Evolutionary conservation across 1,284 basidiomycete species (phyloP).

Genomic region (Sporisorium exsertum): DNA sequence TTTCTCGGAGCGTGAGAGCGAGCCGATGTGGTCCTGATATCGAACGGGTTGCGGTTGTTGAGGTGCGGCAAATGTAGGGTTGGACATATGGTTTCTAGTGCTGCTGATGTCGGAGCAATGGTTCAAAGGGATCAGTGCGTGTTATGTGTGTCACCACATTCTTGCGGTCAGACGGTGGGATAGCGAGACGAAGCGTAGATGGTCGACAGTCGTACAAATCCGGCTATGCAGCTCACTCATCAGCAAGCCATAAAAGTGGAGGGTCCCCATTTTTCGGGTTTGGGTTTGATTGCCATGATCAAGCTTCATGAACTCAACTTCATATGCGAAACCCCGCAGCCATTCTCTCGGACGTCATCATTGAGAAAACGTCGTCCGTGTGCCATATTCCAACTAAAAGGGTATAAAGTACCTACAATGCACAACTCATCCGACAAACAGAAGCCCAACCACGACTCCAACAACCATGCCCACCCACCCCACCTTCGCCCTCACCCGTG

Average conservation of each 20-base stretch:
- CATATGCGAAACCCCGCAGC: background rate
- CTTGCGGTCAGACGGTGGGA: background rate
- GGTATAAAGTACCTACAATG: background rate
- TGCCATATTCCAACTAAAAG: background rate
- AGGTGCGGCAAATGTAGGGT: background rate
- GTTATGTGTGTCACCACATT: too few species aligned
- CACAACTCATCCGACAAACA: background rate
- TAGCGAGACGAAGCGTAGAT: background rate
- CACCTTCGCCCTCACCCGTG: background rate
- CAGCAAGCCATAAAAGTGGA: conserved; percentile 3
- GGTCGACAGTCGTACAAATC: background rate
- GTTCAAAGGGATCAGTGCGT: background rate
- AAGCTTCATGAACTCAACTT: too few species aligned
- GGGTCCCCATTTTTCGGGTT: background rate
- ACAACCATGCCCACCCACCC: background rate
- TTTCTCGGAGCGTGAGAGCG: conserved; percentile 22
- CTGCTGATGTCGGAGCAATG: background rate
- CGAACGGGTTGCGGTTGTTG: conserved; percentile 2
- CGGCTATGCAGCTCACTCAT: background rate
- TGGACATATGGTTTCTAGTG: conserved; percentile 8
- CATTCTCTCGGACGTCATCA: too few species aligned
- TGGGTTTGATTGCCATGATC: background rate
- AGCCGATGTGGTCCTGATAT: conserved; percentile 37
- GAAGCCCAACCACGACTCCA: background rate
- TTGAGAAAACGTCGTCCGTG: background rate